Evolutionary conservation across 352 stramenopile genomes (phyloP).

Genomic region (Phytophthora pseudosyringae): DNA sequence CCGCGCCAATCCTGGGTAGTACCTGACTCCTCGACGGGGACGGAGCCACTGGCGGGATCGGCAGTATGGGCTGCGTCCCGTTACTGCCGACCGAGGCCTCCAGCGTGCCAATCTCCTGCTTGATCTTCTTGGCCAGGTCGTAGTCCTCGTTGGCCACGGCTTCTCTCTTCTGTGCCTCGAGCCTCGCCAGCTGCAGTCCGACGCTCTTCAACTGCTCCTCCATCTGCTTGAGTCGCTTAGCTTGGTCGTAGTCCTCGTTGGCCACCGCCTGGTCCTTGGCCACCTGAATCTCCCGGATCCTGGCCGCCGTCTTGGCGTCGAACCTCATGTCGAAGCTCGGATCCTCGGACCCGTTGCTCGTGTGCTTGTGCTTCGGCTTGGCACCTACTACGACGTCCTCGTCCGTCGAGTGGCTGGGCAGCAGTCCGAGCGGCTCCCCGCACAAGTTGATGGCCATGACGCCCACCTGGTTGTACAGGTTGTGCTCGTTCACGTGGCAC

Average conservation of each 20-base stretch:
- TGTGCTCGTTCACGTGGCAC: conserved; percentile 91
- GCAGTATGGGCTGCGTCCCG: conserved; percentile 65
- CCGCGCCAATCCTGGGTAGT: conserved; percentile 44
- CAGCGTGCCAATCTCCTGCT: conserved; percentile 84
- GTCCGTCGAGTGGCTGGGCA: conserved; percentile 61
- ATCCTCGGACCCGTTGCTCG: conserved; percentile 44
- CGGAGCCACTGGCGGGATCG: conserved; percentile 27
- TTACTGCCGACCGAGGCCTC: conserved; percentile 69
- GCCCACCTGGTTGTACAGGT: conserved; percentile 92
- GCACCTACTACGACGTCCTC: conserved; percentile 30
- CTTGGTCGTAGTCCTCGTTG: conserved; percentile 92
- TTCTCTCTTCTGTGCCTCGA: conserved; percentile 89
- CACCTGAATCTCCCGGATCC: conserved; percentile 89
- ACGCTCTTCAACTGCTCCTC: conserved; percentile 92
- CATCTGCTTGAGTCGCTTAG: conserved; percentile 82
- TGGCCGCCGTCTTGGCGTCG: conserved; percentile 87
- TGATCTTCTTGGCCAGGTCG: conserved; percentile 90
- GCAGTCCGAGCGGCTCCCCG: conserved; percentile 59
- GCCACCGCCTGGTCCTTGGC: conserved; percentile 87
- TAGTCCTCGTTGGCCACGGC: conserved; percentile 94
- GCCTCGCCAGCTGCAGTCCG: conserved; percentile 83
- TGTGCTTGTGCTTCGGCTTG: conserved; percentile 34
- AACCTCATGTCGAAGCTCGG: conserved; percentile 89
- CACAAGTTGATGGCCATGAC: conserved; percentile 91
- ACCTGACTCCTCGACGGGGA: conserved; percentile 51